Conservation (phyloP, 352 stramenopile genomes). For the Phytophthora ohioensis region DNA sequence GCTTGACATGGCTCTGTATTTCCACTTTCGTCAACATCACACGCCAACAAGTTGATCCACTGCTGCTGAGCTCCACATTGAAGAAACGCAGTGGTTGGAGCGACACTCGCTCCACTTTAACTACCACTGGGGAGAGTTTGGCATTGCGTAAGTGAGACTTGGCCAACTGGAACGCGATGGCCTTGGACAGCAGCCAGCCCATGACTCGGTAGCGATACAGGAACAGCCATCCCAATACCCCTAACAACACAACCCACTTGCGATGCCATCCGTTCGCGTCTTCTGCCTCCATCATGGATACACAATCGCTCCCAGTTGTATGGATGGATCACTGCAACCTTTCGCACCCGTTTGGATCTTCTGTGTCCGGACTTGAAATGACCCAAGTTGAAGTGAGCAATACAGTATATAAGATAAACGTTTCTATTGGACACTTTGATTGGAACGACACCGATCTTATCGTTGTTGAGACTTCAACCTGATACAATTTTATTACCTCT, state of each 20-base stretch:
- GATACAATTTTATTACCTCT: neutral
- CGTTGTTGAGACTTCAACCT: neutral
- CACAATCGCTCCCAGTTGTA: neutral
- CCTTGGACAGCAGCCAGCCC: conserved; percentile 58
- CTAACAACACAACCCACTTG: conserved; percentile 66
- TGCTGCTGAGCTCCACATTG: conserved; percentile 51
- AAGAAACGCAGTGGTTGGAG: conserved; percentile 55
- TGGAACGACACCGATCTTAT: conserved; percentile 26
- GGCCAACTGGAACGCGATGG: conserved; percentile 46
- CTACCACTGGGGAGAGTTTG: conserved; percentile 29
- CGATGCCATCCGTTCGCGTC: conserved; percentile 55
- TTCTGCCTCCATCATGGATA: conserved; percentile 33
- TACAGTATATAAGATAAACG: neutral
- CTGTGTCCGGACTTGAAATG: conserved; percentile 18
- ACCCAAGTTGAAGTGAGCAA: conserved; percentile 15
- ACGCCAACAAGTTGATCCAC: conserved; percentile 40
- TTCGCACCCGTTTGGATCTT: conserved; percentile 25
- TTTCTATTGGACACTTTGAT: conserved; percentile 2
- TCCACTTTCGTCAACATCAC: conserved; percentile 58
- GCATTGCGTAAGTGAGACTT: conserved; percentile 24
- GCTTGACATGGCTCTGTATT: conserved; percentile 58
- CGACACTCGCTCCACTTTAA: conserved; percentile 57
- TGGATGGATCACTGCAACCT: conserved; percentile 27
- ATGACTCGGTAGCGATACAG: conserved; percentile 67
- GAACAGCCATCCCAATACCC: conserved; percentile 53